Base-by-base conservation (phyloP, 345 rosid species). In the Citropsis articulata region DNA sequence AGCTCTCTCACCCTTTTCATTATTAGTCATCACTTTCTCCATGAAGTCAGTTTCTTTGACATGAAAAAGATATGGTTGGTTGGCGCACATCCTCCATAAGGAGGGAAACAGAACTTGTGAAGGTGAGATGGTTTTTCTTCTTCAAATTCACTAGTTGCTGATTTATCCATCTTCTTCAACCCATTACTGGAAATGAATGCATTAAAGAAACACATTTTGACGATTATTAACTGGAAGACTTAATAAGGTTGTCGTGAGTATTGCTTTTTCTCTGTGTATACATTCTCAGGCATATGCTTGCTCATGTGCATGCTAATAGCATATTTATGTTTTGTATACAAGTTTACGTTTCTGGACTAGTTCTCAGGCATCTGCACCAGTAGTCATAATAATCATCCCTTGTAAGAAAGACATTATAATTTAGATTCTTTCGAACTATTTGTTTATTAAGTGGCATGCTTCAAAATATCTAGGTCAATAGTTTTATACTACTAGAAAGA, bases 61-160 rank as follows among this genome's bases (percentile, higher is more conserved):
- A 63, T 66, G 16, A 66, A 77, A 71, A 84, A 93, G 98, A 96
- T 85, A 94, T 96, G 99, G 99, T 96, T 78, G 99, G 99, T 72
- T 96, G 99, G 99, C 99, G 99, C 73, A 96, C 98, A 69, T 96
- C 99, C 66, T 95, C 99, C 72, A 87, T 95, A 71, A 92, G 99
- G 86, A 88, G 99, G 85, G 98, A 92, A 85, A 88, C 81, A 24
- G 99, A 95, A 86, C 97, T 92, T 78, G 85, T 88, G 25, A 90
- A 86, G 93, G 98, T 93, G 82, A 87, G 87, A 30, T 53, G 48
- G 6, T 66, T 45, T 66, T 22, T 71, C 40, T n/a, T 38, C 36
- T 9, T 71, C 5, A 38, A 19, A 10, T 74, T 30, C 64, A 24
- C 30, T 38, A 27, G 77, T n/a, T 30, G 65, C 48, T 78, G 24